Base-by-base conservation (phyloP, 805 yeast genomes). In the Zygosaccharomyces siamensis region DNA sequence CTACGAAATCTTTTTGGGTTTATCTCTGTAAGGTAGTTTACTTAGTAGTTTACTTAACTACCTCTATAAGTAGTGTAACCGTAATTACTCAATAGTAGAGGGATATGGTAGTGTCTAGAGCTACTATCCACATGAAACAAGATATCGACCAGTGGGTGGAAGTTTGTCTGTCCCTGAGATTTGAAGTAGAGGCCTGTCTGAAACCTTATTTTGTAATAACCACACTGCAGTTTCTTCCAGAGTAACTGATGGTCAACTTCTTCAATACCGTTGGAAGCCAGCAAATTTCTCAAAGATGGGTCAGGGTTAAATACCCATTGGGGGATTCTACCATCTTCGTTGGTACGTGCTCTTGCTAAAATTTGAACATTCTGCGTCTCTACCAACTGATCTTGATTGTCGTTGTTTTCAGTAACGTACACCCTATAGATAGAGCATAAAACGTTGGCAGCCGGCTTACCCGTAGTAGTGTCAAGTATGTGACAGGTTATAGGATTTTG, bases 61-160 rank as follows among this genome's bases (percentile, higher is more conserved):
- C 98, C 98, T 48, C 97, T 77, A 70, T 90, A 90, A 0, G 97
- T 90, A 5, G 95, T 80, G 70, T 89, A 90, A 30, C 96, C 84
- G 68, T 84, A 88, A 62, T 88, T 88, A 39, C 96, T 82, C 49
- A 90, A 71, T 46, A 90, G 74, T 52, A 90, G 70, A 0, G 98
- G 98, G 47, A 90, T 84, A 64, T 90, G 98, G 67, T 89, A 90
- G 64, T 90, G 98, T 33, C 78, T 71, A 51, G 83, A 88, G 27
- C 21, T 14, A 53, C 74, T 73, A 5, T 75, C 75, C 3, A 90
- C 79, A 27, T 76, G 77, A 62, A 90, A 90, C 0, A 76, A 72
- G 35, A 90, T 86, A 51, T 90, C 97, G 7, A 89, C 89, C 61
- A 78, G 84, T 0, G 97, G 97, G 73, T 89, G 90, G 63, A 89